Base-by-base conservation (phyloP, 2,329 filamentous ascomycete species). In the Penicillium freii region DNA sequence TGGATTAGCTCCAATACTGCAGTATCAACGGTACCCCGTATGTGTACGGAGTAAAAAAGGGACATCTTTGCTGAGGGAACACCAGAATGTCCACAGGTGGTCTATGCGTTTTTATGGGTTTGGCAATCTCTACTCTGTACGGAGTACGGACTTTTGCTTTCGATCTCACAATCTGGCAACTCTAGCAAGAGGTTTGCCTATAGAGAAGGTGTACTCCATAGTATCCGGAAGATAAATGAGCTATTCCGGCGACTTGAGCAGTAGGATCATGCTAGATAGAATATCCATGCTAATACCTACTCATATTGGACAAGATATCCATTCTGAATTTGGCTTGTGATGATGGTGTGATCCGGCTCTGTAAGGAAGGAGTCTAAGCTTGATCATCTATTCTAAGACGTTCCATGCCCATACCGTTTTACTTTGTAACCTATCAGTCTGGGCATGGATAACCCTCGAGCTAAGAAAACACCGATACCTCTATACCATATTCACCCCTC, bases 281-380 rank as follows among this genome's bases (percentile, higher is more conserved):
- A 50, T 42, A 19, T 40, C n/a, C 29, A n/a, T 47, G 13, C 31
- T 42, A 29, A 29, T 8, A 36, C 48, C 44, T 34, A 34, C 17
- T 50, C 17, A 50, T 36, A 25, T 44, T 25, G n/a, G 29, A 51
- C 15, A 50, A 25, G 17, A 43, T 15, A 36, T 55, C 29, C 21
- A 48, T 42, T 29, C 46, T 51, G 15, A 23, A 33, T 40, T 50
- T 44, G 50, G 58, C 58, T 61, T 62, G 60, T 62, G 58, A 62
- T 56, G 42, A 60, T 62, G 60, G 56, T 61, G 52, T 61, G 60
- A 62, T 62, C 38, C 45, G 23, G 38, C 23, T 43, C 51, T 51
- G 56, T 54, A 56, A 59, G 58, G 49, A 51, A 57, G 34, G 38
- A 38, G 29, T 27, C 38, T 43, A 42, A 27, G 15, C 40, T 43